phyloP scores from a whole-genome alignment of 2,329 filamentous ascomycete genomes.

The Cladosporium cucumerinum region DNA sequence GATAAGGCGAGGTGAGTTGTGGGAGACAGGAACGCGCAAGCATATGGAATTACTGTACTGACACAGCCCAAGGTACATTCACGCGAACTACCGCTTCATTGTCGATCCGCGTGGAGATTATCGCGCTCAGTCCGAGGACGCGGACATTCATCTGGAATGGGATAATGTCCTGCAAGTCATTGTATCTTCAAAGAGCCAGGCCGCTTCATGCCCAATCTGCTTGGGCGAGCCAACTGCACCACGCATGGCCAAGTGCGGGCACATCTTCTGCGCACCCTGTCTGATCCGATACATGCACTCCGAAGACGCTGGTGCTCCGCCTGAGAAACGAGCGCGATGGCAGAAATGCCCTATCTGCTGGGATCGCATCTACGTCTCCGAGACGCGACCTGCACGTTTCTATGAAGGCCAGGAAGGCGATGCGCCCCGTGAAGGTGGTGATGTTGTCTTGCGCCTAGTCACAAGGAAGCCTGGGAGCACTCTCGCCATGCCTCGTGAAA shows the following conservation, averaged over 20 bases:
- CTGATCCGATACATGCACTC: constrained; percentile 95
- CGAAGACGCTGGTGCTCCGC: constrained; percentile 62
- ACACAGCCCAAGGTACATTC: constrained; percentile 63
- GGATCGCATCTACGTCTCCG: constrained; percentile 87
- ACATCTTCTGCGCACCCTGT: constrained; percentile 94
- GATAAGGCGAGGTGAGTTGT: constrained; percentile 75
- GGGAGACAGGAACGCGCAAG: neutral
- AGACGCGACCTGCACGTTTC: constrained; percentile 84
- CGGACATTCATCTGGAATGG: constrained; percentile 90
- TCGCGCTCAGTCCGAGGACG: constrained; percentile 73
- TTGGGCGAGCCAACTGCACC: constrained; percentile 88
- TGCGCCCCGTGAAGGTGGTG: constrained; percentile 75
- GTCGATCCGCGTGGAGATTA: constrained; percentile 82
- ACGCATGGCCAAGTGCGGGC: constrained; percentile 93
- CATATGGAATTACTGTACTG: constrained; percentile 17
- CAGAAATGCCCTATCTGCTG: constrained; percentile 97
- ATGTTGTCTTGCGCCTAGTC: constrained; percentile 85
- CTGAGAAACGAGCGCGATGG: constrained; percentile 71
- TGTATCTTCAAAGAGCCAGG: constrained; percentile 84
- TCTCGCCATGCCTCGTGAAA: constrained; percentile 80
- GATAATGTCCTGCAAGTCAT: constrained; percentile 84
- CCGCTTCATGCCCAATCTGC: constrained; percentile 89
- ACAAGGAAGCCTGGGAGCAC: constrained; percentile 77
- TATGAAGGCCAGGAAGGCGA: constrained; percentile 84
- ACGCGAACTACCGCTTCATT: constrained; percentile 97